Evolutionary conservation across 768 basidiomycete species (phyloP), one percentile per base, ranked within the genome.

Genomic region (Termitomyces sp.): DNA sequence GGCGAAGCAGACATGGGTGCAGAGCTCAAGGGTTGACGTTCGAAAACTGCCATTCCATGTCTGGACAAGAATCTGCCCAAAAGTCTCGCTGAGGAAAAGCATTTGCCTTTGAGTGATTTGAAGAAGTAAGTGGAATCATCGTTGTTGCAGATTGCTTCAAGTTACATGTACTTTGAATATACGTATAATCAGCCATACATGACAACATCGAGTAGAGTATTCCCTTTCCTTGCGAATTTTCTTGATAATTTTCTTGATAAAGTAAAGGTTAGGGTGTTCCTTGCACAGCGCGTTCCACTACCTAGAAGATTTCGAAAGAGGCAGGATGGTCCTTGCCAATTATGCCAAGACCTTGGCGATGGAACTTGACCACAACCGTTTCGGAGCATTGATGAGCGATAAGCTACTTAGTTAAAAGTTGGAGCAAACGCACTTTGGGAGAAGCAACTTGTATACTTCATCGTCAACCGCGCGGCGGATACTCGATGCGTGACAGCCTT

Each of bases 161-260:
- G 3, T 6, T 37, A 10, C 2, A 13, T n/a, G n/a, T n/a, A n/a
- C 16, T 34, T 8, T 50, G 24, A 18, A 1, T 26, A 13, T 36
- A 26, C 4, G 3, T 3, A 5, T 37, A 26, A 26, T 24, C 49
- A 50, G 13, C 16, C 32, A 37, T 26, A 26, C 8, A 27, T n/a
- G 10, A n/a, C 27, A 37, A 10, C 16, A 27, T 18, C 14, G 9
- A 10, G 32, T 16, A 14, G 9, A 37, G 12, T 18, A 12, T 34
- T 58, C 57, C 27, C 24, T 66, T 24, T 65, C 67, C 50, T 62
- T 63, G 29, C 69, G 60, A 14, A 65, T 27, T 56, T 68, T 67
- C 48, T 71, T 67, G 20, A 71, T 49, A 46, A 68, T n/a, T n/a
- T n/a, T n/a, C n/a, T n/a, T n/a, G n/a, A 71, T 26, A 71, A n/a